Conservation (phyloP, 768 basidiomycete species). For the Termitomyces sp. region DNA sequence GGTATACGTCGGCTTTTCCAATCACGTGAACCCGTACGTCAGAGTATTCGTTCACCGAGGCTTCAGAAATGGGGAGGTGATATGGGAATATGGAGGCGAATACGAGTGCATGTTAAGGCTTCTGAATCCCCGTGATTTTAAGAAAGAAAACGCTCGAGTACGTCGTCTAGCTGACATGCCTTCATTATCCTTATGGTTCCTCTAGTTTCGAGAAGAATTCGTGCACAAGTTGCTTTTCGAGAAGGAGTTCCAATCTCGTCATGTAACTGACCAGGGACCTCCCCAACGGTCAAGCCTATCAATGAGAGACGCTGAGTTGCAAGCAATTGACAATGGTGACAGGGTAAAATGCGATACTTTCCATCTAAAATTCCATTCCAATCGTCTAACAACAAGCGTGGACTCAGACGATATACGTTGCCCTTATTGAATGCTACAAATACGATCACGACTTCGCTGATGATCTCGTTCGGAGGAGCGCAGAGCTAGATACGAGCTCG, state of each 20-base stretch:
- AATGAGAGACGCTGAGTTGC: neutral
- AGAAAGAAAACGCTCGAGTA: neutral
- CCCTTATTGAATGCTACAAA: neutral
- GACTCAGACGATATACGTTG: neutral
- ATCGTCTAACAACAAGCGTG: too few relatives aligned
- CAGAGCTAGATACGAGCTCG: neutral
- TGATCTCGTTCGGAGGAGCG: neutral
- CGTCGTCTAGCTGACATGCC: neutral
- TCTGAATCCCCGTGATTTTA: neutral
- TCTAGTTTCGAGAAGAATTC: neutral
- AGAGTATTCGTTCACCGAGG: neutral
- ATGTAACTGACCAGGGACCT: neutral
- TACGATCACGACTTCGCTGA: neutral
- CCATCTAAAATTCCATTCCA: too few relatives aligned
- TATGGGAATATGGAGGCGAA: constrained; percentile 2
- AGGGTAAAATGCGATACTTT: neutral
- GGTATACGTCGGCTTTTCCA: neutral
- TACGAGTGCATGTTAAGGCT: neutral
- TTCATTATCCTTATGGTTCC: neutral
- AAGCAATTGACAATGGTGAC: neutral
- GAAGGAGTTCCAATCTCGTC: neutral
- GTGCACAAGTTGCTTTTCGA: neutral
- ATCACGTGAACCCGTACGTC: neutral
- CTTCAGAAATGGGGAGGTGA: neutral
- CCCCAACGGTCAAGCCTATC: neutral